Percentiles rank a stretch among this genome's conserved stretches.
These are phyloP conservation scores for Pythium plurisporium DNA, from an alignment of 352 stramenopile genomes.

Conservation along the genomic window DNA sequence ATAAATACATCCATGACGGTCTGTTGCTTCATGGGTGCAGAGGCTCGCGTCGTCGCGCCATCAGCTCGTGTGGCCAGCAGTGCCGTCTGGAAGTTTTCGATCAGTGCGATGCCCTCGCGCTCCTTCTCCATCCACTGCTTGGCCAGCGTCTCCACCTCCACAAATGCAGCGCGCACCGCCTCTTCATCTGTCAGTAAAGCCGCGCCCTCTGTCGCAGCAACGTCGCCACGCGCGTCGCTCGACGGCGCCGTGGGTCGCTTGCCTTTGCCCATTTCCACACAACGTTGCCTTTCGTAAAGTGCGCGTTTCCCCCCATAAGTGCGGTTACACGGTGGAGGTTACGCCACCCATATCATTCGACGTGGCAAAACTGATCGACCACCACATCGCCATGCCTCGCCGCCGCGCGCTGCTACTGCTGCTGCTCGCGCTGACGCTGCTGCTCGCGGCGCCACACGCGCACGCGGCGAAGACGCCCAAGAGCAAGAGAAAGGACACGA, in stretches of 20 bases:
- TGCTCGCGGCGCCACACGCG: slow-evolving; percentile 26
- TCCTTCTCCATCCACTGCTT: slow-evolving; percentile 56
- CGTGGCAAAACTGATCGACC: neutral
- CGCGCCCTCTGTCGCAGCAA: neutral
- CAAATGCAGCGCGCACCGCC: slow-evolving; percentile 28
- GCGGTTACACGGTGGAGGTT: neutral
- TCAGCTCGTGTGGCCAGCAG: slow-evolving; percentile 33
- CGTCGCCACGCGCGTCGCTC: too few relatives aligned
- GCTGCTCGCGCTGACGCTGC: slow-evolving; percentile 18
- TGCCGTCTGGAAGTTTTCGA: slow-evolving; percentile 68
- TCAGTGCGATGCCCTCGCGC: slow-evolving; percentile 55
- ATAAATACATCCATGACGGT: slow-evolving; percentile 17
- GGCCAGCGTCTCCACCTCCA: slow-evolving; percentile 37
- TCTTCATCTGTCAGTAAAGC: neutral
- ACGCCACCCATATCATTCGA: neutral
- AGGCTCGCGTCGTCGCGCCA: neutral
- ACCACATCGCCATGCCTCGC: neutral
- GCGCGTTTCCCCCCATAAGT: slow-evolving; percentile 17
- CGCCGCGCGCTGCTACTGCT: slow-evolving; percentile 15
- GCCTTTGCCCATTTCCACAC: neutral
- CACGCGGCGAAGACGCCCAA: slow-evolving; percentile 11
- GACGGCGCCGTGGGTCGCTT: neutral
- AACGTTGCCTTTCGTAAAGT: slow-evolving; percentile 22
- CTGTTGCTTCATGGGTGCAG: slow-evolving; percentile 1
- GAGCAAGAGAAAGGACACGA: slow-evolving; percentile 4